phyloP scores from a whole-genome alignment of 768 basidiomycete genomes.

The Russula dissimulans region DNA sequence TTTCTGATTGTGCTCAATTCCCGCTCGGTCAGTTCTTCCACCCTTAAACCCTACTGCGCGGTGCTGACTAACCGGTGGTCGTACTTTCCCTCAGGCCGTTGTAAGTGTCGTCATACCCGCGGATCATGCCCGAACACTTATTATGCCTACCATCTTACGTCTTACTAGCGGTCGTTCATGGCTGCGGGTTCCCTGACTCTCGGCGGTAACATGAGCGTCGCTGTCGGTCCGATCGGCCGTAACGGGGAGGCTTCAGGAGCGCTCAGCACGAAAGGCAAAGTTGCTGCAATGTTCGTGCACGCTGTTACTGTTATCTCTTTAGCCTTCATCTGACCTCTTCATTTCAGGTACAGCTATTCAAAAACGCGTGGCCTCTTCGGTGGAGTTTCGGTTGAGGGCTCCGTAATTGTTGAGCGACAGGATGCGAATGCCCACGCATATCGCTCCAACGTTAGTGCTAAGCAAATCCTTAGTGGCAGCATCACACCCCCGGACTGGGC shows the following conservation, averaged over 20 bases:
- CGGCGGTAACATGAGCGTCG: constrained; percentile 84
- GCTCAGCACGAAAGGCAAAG: constrained; percentile 72
- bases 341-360: constrained; percentile 72
- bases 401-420: constrained; percentile 86
- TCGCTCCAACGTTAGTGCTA: constrained; percentile 58
- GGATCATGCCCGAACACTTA: neutral
- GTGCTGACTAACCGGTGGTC: constrained; percentile 4
- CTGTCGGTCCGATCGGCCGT: constrained; percentile 86
- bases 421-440: constrained; percentile 89
- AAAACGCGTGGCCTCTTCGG: constrained; percentile 93
- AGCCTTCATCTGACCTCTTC: constrained; percentile 3
- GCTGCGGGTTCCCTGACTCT: constrained; percentile 83
- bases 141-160: neutral
- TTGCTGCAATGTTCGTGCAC: constrained; percentile 74
- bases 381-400: constrained; percentile 81
- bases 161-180: constrained; percentile 74
- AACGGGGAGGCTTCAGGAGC: constrained; percentile 90
- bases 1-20: constrained; percentile 87
- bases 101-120: constrained; percentile 34
- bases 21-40: constrained; percentile 42
- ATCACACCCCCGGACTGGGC: constrained; percentile 77
- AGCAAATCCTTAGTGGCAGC: constrained; percentile 70
- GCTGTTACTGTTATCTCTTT: neutral
- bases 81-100: constrained; percentile 39
- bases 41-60: neutral